These are phyloP conservation scores for Phytophthora tubulina DNA, from an alignment of 352 stramenopile genomes.

Conservation along the genomic window DNA sequence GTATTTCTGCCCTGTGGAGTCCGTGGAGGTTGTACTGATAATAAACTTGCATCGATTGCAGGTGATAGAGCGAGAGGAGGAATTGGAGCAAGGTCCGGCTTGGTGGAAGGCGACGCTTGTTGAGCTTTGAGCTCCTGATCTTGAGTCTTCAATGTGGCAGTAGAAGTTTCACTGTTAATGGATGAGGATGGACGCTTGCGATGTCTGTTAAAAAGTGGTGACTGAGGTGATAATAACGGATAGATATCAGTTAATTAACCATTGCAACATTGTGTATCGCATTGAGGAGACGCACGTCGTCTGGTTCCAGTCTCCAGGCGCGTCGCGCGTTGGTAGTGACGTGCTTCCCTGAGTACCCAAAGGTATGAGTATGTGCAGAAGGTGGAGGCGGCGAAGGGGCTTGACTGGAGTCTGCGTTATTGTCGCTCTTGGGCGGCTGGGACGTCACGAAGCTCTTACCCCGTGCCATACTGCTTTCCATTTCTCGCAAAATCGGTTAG, in stretches of 20 bases:
- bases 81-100: neutral
- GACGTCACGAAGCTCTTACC: neutral
- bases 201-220: constrained; percentile 7
- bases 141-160: neutral
- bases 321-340: neutral
- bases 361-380: constrained; percentile 1
- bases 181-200: constrained; percentile 15
- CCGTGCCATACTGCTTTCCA: constrained; percentile 6
- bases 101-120: neutral
- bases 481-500: constrained; percentile 8
- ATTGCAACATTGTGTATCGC: neutral
- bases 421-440: constrained; percentile 13
- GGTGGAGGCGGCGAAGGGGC: neutral
- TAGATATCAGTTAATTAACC: constrained; percentile 2
- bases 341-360: neutral
- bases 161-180: constrained; percentile 1
- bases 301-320: constrained; percentile 24
- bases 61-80: neutral
- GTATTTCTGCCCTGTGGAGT: constrained; percentile 49
- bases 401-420: constrained; percentile 7
- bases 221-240: constrained; percentile 2
- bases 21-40: constrained; percentile 50
- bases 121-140: constrained; percentile 3
- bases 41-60: neutral
- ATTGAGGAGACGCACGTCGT: constrained; percentile 32